Percentiles rank a stretch among this genome's conserved stretches.
phyloP scores from a whole-genome alignment of 805 yeast genomes.

The Monosporozyma aerobia region DNA sequence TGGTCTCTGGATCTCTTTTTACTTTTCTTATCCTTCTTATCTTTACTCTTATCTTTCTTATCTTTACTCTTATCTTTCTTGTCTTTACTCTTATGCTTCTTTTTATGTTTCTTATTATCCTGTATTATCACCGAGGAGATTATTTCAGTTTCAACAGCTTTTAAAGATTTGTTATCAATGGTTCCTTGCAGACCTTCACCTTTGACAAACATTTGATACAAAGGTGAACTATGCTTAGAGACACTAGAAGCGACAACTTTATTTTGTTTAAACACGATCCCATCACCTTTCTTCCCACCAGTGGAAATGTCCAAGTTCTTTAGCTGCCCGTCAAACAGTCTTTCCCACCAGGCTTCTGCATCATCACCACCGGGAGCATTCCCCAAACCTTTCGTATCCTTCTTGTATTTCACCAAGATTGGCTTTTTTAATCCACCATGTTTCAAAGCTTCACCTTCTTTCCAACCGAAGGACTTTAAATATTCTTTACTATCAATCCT shows the following conservation, averaged over 20 bases:
- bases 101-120: slow-evolving; percentile 4
- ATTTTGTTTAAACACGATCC: slow-evolving; percentile 47
- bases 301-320: slow-evolving; percentile 56
- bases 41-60: slow-evolving; percentile 1
- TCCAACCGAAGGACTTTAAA: slow-evolving; percentile 79
- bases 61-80: slow-evolving; percentile 1
- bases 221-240: slow-evolving; percentile 52
- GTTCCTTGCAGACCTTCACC: slow-evolving; percentile 85
- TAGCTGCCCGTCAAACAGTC: slow-evolving; percentile 86
- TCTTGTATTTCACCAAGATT: slow-evolving; percentile 79
- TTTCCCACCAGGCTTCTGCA: slow-evolving; percentile 94
- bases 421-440: slow-evolving; percentile 79
- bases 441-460: slow-evolving; percentile 76
- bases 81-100: slow-evolving; percentile 9
- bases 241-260: slow-evolving; percentile 38
- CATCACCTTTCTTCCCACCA: slow-evolving; percentile 21
- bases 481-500: slow-evolving; percentile 70
- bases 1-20: slow-evolving; percentile 16
- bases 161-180: slow-evolving; percentile 31
- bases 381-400: slow-evolving; percentile 86
- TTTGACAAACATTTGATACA: slow-evolving; percentile 76
- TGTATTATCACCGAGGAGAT: background rate
- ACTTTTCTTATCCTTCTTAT: slow-evolving; percentile 16
- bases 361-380: slow-evolving; percentile 56
- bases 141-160: slow-evolving; percentile 5